Evolutionary conservation across 2,329 filamentous ascomycete genomes (phyloP), one percentile per base, ranked within the genome.

Genomic region (Zasmidium citrigriseum): DNA sequence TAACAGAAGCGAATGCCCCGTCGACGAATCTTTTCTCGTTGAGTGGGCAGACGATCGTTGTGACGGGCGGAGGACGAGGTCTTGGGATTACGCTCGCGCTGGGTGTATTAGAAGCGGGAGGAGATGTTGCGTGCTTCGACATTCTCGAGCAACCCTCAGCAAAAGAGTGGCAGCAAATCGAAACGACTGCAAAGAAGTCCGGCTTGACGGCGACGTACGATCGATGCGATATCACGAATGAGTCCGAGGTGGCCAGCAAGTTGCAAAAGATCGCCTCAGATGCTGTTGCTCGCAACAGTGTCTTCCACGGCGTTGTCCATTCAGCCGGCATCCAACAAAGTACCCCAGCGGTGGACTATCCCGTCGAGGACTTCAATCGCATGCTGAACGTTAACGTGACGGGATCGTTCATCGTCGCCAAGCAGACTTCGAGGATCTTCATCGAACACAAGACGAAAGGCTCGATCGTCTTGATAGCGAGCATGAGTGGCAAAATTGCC

Each of bases 181-280:
- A 82, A 58, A 82, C 83, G 48, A 86, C 88, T 23, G 75, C 76
- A 34, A 76, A 81, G 45, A 82, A 87, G 67, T 80, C 90, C 7
- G 83, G 81, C 57, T 86, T 86, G 1, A 82, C 80, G 46, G 75
- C 93, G 48, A 80, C 85, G 49, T 95, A 93, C 78, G 85, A 87
- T 69, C 84, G 86, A 61, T 83, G 91, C 61, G 91, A 96, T 70
- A 90, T 96, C 23, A 86, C 89, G 22, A 86, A 93, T 68, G 85
- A 87, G 25, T 76, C 80, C 4, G 75, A 79, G 27, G 56, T 68
- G 16, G 50, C 60, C 20, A 25, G 34, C 14, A 60, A 49, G 20
- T 80, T 96, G 41, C 86, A 91, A 70, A 78, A 76, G 24, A 82
- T 89, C 52, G 80, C 93, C 46, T 79, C 83, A 62, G 77, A 77